Evolutionary conservation across 805 yeast genomes (phyloP), one percentile per base, ranked within the genome.

Genomic region (Ogataea sp.): DNA sequence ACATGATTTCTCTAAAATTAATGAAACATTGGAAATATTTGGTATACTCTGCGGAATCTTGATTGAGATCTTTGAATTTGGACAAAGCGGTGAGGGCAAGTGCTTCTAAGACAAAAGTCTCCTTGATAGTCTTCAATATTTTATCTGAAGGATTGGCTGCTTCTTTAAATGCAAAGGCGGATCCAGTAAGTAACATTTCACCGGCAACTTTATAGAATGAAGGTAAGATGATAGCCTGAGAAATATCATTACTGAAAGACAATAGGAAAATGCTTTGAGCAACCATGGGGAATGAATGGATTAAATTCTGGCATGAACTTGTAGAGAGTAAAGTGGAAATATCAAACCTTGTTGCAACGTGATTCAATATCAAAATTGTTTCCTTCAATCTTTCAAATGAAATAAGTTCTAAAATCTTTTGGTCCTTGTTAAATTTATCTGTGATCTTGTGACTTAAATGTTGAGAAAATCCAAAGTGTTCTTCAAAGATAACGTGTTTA

Each of bases 401-500:
- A 2, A 41, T 30, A 1, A 23, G 15, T 2, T 37, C 37, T 1
- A 43, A 32, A 8, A 36, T 25, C 3, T 21, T 18, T 3, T 38
- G 41, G 13, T 39, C 18, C 15, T 43, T 27, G 6, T 34, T 20
- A 20, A 58, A 44, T 35, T 48, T 48, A 33, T 56, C 60, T 15
- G 50, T 39, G 3, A 58, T 47, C 30, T 55, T 39, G 35, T 47
- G 44, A n/a, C 44, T 44, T 3, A 44, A 30, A 9, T 34, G 26
- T 3, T 32, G 36, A 2, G 40, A 30, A 11, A 36, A 34, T 6
- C 43, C 43, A 32, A 45, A 56, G 34, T 49, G 46, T 28, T 56
- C 59, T 7, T 54, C 45, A 43, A 60, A 61, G 3, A 61, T 44
- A n/a, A 50, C 49, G 20, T 37, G 34, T 24, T 53, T 49, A 13